Percentiles rank a stretch among this genome's conserved stretches.
Evolutionary conservation across 768 basidiomycete genomes (phyloP).

Genomic region (Trametes villosa): DNA sequence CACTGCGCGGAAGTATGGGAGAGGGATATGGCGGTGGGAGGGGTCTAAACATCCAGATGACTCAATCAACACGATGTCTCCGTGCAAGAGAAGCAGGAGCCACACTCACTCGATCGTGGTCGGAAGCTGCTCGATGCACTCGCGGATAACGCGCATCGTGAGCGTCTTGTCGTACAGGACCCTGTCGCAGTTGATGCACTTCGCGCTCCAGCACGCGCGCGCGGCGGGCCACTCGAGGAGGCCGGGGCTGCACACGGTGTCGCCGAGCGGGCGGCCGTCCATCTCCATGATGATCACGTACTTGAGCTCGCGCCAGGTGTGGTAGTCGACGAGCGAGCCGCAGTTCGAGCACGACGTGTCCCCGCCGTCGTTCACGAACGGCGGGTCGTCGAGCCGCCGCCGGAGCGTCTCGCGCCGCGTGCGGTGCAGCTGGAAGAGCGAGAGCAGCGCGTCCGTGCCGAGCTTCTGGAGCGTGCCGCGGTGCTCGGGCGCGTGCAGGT

Average conservation of each 20-base stretch:
- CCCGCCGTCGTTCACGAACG: constrained; percentile 55
- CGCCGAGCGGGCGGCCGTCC: constrained; percentile 61
- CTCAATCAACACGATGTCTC: not conserved
- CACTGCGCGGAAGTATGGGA: not conserved
- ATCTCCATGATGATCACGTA: constrained; percentile 59
- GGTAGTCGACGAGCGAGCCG: constrained; percentile 52
- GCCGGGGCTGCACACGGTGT: constrained; percentile 54
- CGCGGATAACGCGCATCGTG: constrained; percentile 56
- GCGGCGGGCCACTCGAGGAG: constrained; percentile 61
- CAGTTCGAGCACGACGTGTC: constrained; percentile 62
- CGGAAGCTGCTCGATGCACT: constrained; percentile 57
- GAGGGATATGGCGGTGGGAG: not conserved
- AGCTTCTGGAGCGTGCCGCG: constrained; percentile 52
- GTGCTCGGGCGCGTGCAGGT: constrained; percentile 52
- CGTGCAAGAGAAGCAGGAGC: not conserved
- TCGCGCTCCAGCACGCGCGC: constrained; percentile 62
- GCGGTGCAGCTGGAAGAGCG: constrained; percentile 59
- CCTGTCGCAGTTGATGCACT: constrained; percentile 55
- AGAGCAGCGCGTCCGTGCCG: constrained; percentile 53
- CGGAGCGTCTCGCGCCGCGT: constrained; percentile 53
- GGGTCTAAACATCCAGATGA: not conserved
- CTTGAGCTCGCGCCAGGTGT: constrained; percentile 69
- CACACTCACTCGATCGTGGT: constrained; percentile 38
- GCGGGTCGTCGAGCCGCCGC: constrained; percentile 54
- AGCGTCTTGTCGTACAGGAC: constrained; percentile 60